Evolutionary conservation across 306 rosid genomes (phyloP).

Genomic region (Coriaria nepalensis): DNA sequence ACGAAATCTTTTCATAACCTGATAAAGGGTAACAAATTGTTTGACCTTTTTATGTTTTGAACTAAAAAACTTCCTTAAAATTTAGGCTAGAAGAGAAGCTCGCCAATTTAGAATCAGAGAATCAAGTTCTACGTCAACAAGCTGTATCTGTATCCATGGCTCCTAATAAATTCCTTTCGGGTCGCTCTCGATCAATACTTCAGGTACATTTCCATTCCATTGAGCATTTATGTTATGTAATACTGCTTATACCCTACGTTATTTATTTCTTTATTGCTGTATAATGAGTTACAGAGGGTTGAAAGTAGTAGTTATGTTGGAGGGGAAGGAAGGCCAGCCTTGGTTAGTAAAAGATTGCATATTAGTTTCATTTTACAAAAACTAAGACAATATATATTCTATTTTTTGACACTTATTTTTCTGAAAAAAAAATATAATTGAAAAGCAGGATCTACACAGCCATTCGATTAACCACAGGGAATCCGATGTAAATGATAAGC

Average conservation of each 20-base stretch:
- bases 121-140: conserved; percentile 82
- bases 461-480: conserved; percentile 59
- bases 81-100: conserved; percentile 84
- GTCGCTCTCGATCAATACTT: conserved; percentile 67
- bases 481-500: conserved; percentile 94
- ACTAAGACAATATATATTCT: background rate
- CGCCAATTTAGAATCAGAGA: conserved; percentile 71
- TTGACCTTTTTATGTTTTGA: too few relatives aligned
- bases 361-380: too few relatives aligned
- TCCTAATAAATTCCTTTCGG: conserved; percentile 70
- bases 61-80: conserved; percentile 12
- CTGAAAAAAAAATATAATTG: background rate
- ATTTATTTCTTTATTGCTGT: conserved; percentile 20
- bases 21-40: too few relatives aligned
- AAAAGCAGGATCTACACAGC: conserved; percentile 50
- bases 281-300: conserved; percentile 44
- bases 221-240: background rate
- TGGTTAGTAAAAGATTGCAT: conserved; percentile 28
- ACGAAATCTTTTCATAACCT: too few relatives aligned
- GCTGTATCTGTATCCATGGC: conserved; percentile 58
- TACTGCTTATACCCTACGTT: background rate
- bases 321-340: conserved; percentile 41
- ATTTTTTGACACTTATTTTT: conserved; percentile 8
- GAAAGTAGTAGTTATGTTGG: conserved; percentile 54
- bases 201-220: conserved; percentile 33